Evolutionary conservation across 768 basidiomycete genomes (phyloP).

Genomic region (Suillus variegatus): DNA sequence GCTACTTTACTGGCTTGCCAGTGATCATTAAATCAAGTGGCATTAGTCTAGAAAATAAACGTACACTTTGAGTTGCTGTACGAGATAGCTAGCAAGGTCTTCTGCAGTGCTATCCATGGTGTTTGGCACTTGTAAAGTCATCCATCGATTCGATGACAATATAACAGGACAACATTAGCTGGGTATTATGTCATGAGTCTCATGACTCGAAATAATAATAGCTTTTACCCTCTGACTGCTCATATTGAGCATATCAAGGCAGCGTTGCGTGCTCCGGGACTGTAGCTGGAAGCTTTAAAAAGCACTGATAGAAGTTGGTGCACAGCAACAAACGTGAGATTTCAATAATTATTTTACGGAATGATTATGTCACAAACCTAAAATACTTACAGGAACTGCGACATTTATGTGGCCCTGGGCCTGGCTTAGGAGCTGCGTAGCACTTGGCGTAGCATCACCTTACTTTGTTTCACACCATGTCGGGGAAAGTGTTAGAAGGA

Average conservation of each 20-base stretch:
- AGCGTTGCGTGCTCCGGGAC: neutral
- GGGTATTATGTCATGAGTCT: neutral
- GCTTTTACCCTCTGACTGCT: neutral
- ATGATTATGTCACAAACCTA: neutral
- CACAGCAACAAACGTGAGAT: neutral
- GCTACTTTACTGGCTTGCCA: neutral
- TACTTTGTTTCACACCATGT: constrained; percentile 3
- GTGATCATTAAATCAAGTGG: constrained; percentile 11
- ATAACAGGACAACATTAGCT: neutral
- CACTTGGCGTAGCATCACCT: neutral
- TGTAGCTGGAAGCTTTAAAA: too few species aligned
- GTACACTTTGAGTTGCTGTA: constrained; percentile 42
- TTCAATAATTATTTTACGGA: neutral
- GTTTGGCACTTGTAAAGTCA: neutral
- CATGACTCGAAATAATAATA: neutral
- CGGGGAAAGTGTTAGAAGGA: constrained; percentile 4
- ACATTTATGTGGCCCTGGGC: neutral
- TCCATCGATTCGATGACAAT: neutral
- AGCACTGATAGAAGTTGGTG: too few species aligned
- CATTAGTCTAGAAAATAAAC: constrained; percentile 22
- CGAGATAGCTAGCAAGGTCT: constrained; percentile 40
- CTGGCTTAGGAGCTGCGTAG: neutral
- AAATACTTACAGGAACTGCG: neutral
- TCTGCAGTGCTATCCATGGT: constrained; percentile 43
- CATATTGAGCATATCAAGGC: neutral